A percentile compares a stretch with the other conserved stretches of the same genome.
These are phyloP conservation scores for Tubosaeta sp. DNA, from an alignment of 768 basidiomycete genomes.

Conservation along the genomic window DNA sequence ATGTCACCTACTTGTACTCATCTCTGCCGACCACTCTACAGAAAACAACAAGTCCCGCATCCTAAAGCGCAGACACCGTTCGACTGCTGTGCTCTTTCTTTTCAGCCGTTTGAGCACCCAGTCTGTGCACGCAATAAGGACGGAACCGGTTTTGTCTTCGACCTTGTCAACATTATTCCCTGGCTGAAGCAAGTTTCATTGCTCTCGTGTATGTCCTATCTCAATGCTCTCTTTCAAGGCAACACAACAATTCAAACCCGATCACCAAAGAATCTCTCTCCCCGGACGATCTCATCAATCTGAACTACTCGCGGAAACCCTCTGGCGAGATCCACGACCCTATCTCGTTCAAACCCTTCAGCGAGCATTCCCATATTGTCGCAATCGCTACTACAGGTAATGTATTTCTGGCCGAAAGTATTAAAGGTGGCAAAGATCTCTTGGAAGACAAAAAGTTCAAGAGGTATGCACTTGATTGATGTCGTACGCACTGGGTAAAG, in stretches of 20 bases:
- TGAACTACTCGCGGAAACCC: conserved; percentile 79
- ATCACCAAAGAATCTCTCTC: conserved; percentile 68
- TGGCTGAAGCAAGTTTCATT: conserved; percentile 74
- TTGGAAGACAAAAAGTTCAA: conserved; percentile 81
- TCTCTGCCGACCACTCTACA: conserved; percentile 24
- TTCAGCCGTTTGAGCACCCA: conserved; percentile 85
- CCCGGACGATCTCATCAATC: conserved; percentile 71
- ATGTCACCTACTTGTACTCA: conserved; percentile 2
- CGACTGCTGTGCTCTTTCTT: conserved; percentile 89
- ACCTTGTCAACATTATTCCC: conserved; percentile 88
- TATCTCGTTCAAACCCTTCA: conserved; percentile 97
- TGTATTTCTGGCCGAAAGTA: conserved; percentile 88
- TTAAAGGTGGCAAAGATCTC: conserved; percentile 83
- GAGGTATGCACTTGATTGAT: conserved; percentile 44
- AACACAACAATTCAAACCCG: conserved; percentile 78
- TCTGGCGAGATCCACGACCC: conserved; percentile 92
- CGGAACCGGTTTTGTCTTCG: conserved; percentile 79
- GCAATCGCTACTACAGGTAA: conserved; percentile 88
- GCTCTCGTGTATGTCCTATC: conserved; percentile 3
- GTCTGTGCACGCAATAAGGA: conserved; percentile 83
- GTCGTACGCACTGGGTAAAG: background rate
- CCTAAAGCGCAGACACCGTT: conserved; percentile 70
- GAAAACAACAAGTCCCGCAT: conserved; percentile 65
- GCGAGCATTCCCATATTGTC: conserved; percentile 92
- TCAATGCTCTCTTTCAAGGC: conserved; percentile 40